phyloP scores from a whole-genome alignment of 805 yeast genomes.

The Nakazawaea wyomingensis region DNA sequence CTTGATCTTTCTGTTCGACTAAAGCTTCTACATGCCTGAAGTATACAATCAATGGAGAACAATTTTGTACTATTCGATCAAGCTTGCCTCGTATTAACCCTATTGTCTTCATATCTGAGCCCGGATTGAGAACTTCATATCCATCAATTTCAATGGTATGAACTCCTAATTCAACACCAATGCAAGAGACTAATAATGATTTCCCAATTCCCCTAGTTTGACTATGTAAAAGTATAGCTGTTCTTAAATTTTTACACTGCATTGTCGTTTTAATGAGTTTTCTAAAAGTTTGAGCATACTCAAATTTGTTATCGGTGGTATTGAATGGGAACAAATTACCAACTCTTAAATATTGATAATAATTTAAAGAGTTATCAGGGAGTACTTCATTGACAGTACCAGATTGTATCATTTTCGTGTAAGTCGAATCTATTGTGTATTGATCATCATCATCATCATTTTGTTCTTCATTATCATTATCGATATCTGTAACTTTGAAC shows the following conservation, averaged over 20 bases:
- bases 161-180: conserved; percentile 56
- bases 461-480: conserved; percentile 30
- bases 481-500: conserved; percentile 60
- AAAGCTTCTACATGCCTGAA: conserved; percentile 72
- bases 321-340: conserved; percentile 28
- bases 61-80: conserved; percentile 50
- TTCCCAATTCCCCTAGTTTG: conserved; percentile 78
- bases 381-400: conserved; percentile 48
- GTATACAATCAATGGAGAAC: conserved; percentile 46
- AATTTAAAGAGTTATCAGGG: conserved; percentile 29
- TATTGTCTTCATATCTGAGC: conserved; percentile 71
- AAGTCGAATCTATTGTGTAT: conserved; percentile 58
- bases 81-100: conserved; percentile 74
- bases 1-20: conserved; percentile 58
- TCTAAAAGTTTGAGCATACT: conserved; percentile 44
- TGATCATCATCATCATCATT: conserved; percentile 26
- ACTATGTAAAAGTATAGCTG: conserved; percentile 65
- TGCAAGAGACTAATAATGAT: conserved; percentile 50
- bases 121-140: conserved; percentile 57
- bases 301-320: conserved; percentile 23
- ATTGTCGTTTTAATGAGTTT: conserved; percentile 53
- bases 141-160: conserved; percentile 69
- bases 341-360: conserved; percentile 44
- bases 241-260: conserved; percentile 33
- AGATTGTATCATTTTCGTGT: conserved; percentile 64